phyloP scores from a whole-genome alignment of 306 rosid species.

The Arachis hypogaea region DNA sequence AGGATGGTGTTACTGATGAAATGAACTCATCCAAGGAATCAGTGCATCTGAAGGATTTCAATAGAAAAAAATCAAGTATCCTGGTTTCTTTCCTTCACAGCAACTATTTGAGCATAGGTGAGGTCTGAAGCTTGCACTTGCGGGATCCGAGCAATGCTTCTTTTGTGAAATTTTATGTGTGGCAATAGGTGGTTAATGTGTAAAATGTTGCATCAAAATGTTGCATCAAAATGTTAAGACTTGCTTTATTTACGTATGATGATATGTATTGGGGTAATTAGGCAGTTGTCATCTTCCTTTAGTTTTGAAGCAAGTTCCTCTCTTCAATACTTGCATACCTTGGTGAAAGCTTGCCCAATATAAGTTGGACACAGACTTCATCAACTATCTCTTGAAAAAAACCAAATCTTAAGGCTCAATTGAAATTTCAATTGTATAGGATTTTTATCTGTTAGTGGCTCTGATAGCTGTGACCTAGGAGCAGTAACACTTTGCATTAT shows the following conservation, averaged over 20 bases:
- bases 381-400: slow-evolving; percentile 15
- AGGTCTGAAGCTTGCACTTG: slow-evolving; percentile 43
- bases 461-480: slow-evolving; percentile 19
- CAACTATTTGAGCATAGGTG: slow-evolving; percentile 82
- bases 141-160: slow-evolving; percentile 33
- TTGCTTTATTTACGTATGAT: slow-evolving; percentile 9
- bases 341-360: slow-evolving; percentile 31
- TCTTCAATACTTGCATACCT: slow-evolving; percentile 23
- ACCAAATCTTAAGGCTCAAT: slow-evolving; percentile 15
- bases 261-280: slow-evolving; percentile 13
- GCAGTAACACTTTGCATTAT: slow-evolving; percentile 28
- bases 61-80: slow-evolving; percentile 47
- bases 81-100: slow-evolving; percentile 82
- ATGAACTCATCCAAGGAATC: slow-evolving; percentile 45
- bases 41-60: slow-evolving; percentile 41
- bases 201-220: slow-evolving; percentile 22
- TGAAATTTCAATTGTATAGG: slow-evolving; percentile 28
- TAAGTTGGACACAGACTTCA: not conserved
- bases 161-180: slow-evolving; percentile 33
- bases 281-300: slow-evolving; percentile 18
- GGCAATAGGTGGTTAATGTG: slow-evolving; percentile 18
- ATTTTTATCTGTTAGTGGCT: slow-evolving; percentile 2
- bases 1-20: slow-evolving; percentile 32
- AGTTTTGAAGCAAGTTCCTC: slow-evolving; percentile 27
- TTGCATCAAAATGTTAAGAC: slow-evolving; percentile 11